Evolutionary conservation across 352 stramenopile genomes (phyloP).

Genomic region (Aphanomyces stellatus): DNA sequence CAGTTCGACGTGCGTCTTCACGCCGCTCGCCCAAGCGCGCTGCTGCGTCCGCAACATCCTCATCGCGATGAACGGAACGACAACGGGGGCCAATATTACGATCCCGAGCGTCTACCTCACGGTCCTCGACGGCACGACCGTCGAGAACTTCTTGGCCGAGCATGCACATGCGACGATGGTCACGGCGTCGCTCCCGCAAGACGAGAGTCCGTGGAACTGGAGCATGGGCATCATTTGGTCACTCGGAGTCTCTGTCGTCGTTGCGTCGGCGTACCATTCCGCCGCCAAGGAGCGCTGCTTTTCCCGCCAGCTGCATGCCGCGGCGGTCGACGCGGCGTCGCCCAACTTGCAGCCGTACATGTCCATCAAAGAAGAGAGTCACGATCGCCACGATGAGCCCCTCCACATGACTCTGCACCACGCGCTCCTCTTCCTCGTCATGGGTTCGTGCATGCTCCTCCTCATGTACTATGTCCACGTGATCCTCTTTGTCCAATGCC

Average conservation of each 20-base stretch:
- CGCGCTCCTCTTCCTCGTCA: constrained; percentile 45
- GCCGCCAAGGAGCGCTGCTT: constrained; percentile 39
- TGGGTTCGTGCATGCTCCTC: constrained; percentile 42
- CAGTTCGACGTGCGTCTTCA: constrained; percentile 11
- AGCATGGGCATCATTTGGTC: constrained; percentile 59
- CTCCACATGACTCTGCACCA: constrained; percentile 46
- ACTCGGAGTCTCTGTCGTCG: constrained; percentile 39
- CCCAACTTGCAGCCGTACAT: neutral
- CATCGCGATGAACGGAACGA: constrained; percentile 4
- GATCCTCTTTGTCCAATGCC: constrained; percentile 38
- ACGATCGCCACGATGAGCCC: constrained; percentile 20
- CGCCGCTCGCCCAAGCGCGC: neutral
- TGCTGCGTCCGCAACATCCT: constrained; percentile 13
- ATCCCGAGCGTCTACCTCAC: constrained; percentile 15
- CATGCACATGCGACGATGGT: constrained; percentile 5
- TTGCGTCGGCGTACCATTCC: constrained; percentile 41
- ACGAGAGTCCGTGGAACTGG: constrained; percentile 39
- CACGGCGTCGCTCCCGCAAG: constrained; percentile 1
- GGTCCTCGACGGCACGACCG: neutral
- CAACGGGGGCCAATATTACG: neutral
- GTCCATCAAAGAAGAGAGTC: constrained; percentile 8
- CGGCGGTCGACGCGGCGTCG: neutral
- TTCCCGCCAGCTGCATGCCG: constrained; percentile 42
- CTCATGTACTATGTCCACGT: constrained; percentile 63
- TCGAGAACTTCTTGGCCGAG: constrained; percentile 3